These are phyloP conservation scores for Microstroma glucosiphilum DNA, from an alignment of 1,284 basidiomycete species.

Conservation along the genomic window DNA sequence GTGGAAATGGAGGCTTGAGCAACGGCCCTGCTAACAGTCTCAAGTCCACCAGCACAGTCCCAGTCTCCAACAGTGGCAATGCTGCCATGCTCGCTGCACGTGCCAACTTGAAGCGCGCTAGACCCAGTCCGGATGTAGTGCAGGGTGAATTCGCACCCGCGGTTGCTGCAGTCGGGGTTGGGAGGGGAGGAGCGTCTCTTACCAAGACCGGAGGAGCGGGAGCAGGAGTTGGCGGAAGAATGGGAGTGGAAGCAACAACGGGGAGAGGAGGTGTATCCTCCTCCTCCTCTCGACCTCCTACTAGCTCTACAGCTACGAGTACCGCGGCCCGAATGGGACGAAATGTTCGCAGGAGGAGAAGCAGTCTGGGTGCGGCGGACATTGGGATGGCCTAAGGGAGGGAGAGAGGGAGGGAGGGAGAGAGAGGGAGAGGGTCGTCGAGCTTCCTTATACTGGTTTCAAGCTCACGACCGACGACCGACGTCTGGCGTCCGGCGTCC, in stretches of 20 bases:
- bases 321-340: conserved; percentile 5
- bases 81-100: conserved; percentile 5
- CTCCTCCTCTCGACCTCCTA: background rate
- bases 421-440: too few species aligned
- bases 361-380: conserved; percentile 8
- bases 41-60: background rate
- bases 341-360: conserved; percentile 12
- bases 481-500: too few species aligned
- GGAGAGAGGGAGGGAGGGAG: too few species aligned
- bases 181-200: too few species aligned
- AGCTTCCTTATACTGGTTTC: too few species aligned
- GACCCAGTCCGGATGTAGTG: conserved; percentile 1
- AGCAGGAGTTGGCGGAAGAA: background rate
- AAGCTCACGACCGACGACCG: too few species aligned
- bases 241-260: background rate
- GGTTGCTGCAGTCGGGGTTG: too few species aligned
- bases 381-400: conserved; percentile 7
- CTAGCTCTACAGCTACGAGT: background rate
- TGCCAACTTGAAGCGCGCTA: conserved; percentile 1
- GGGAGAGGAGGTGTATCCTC: background rate
- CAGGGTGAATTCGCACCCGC: background rate
- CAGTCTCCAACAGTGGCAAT: conserved; percentile 1
- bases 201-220: background rate
- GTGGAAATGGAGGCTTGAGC: too few species aligned
- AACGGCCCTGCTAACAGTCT: too few species aligned